Evolutionary conservation across 345 rosid genomes (phyloP), one percentile per base, ranked within the genome.

Genomic region (Ailanthus altissimus): DNA sequence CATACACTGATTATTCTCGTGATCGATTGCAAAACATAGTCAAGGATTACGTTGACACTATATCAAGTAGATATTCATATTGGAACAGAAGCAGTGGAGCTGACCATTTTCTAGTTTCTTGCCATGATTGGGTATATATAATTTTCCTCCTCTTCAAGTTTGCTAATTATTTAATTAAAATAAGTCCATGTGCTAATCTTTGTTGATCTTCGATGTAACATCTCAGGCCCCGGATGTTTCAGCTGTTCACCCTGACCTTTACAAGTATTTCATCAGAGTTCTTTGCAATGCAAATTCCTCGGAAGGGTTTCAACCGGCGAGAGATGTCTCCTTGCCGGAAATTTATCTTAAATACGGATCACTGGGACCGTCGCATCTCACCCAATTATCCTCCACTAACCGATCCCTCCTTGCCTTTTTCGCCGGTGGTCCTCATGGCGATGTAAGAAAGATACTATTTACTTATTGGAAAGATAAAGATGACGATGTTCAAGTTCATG

Each of bases 41-140:
- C 5, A 82, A 81, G 84, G 97, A 88, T 80, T 91, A 88, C 70
- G 75, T 90, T 43, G 72, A 66, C 10, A 70, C 82, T 6, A 50
- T 91, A 15, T 62, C 90, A 7, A 75, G 26, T 21, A 83, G 78
- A 68, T 83, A 90, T 60, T 87, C 89, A 0, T 85, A 81, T 46
- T 90, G 97, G 97, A 91, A 90, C 21, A 75, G 84, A 60, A 89
- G 86, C 76, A 51, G 26, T 0, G 92, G 97, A 14, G 92, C 85
- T 0, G 97, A 90, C 78, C 97, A 91, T 81, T 91, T 91, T 72
- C 47, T 91, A 77, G 67, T 91, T 53, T 88, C 93, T 65, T 90
- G 97, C 51, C 97, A 90, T 77, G 97, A 91, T 38, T 91, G 97
- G 97, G 97, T 91, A 86, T 32, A 32, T 32, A 32, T 32, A 32